phyloP scores from a whole-genome alignment of 345 rosid genomes.

The Barbarea vulgaris region DNA sequence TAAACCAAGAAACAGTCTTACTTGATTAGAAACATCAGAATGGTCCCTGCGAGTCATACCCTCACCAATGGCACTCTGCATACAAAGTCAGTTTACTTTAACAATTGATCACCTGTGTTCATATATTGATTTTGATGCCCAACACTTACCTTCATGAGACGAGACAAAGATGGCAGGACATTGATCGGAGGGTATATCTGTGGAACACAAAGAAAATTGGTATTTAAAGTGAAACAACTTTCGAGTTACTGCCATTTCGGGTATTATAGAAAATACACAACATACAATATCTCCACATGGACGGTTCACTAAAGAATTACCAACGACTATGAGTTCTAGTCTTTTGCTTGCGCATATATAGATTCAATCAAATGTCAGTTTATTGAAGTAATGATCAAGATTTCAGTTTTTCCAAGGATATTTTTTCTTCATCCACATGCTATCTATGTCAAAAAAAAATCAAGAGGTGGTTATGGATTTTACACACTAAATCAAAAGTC shows the following conservation, averaged over 20 bases:
- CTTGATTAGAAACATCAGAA: conserved; percentile 95
- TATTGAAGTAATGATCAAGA: conserved; percentile 2
- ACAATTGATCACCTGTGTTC: neutral
- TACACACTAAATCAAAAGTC: neutral
- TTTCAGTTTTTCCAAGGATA: neutral
- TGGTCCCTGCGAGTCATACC: conserved; percentile 96
- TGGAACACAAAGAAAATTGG: conserved; percentile 29
- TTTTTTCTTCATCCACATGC: neutral
- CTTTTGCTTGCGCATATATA: neutral
- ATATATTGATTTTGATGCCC: neutral
- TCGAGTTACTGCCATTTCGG: neutral
- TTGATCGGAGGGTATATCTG: conserved; percentile 96
- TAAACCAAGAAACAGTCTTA: conserved; percentile 32
- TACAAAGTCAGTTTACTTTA: conserved; percentile 1
- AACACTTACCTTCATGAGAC: conserved; percentile 83
- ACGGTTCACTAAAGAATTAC: neutral
- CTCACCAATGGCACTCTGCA: conserved; percentile 97
- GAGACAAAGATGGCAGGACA: conserved; percentile 90
- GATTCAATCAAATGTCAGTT: neutral
- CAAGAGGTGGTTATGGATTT: conserved; percentile 7
- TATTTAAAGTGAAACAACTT: conserved; percentile 3
- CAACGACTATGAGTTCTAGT: conserved; percentile 11
- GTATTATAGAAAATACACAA: neutral
- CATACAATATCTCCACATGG: neutral
- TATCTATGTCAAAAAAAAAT: neutral